Evolutionary conservation across 305 asterid species (phyloP).

Genomic region (Solanum hybrid): DNA sequence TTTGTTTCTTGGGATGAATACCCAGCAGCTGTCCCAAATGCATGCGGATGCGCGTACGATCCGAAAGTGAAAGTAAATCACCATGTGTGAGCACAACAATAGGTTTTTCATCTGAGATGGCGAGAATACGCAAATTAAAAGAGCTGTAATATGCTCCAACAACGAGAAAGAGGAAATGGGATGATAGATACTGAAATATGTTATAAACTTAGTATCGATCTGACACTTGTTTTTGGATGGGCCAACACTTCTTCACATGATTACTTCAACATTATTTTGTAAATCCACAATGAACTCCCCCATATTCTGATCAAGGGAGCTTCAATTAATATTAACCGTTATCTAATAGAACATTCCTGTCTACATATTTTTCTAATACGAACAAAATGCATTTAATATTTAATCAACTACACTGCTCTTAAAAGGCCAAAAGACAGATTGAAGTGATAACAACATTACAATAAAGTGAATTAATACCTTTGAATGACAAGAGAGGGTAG

Average conservation of each 20-base stretch:
- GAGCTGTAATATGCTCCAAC: neutral
- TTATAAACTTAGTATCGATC: neutral
- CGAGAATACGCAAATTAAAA: neutral
- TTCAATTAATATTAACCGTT: neutral
- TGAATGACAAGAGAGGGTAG: slow-evolving; percentile 22
- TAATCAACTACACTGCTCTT: neutral
- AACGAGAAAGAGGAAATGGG: neutral
- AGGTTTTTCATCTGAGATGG: slow-evolving; percentile 69
- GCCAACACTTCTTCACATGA: neutral
- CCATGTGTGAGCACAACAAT: slow-evolving; percentile 80
- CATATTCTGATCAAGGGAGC: neutral
- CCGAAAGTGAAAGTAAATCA: slow-evolving; percentile 54
- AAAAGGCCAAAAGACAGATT: neutral
- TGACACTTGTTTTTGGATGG: neutral
- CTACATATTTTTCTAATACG: neutral
- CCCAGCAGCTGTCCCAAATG: slow-evolving; percentile 64
- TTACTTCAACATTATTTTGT: neutral
- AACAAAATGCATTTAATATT: neutral
- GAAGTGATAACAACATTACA: neutral
- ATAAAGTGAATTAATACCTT: neutral
- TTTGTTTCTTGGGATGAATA: slow-evolving; percentile 52
- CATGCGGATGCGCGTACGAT: slow-evolving; percentile 47
- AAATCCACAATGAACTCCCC: neutral
- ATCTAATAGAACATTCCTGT: neutral
- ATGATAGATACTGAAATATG: neutral